Evolutionary conservation across 257 asterid genomes (phyloP), one percentile per base, ranked within the genome.

Genomic region (Nicotiana tomentosiformis): DNA sequence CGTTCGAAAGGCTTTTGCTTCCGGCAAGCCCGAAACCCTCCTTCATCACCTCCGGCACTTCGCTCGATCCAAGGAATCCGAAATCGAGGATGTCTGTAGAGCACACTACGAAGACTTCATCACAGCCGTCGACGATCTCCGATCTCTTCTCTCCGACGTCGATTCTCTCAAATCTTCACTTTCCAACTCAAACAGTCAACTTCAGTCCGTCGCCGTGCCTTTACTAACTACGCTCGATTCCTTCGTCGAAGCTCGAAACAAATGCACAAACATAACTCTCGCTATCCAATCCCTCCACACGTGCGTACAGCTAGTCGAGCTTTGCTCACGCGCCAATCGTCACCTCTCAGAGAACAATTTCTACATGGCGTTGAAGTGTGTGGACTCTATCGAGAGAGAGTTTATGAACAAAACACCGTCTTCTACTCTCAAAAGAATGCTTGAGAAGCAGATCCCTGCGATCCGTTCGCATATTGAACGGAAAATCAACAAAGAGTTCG

Each of bases 71-170:
- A 96, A 96, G 85, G 98, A 96, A 66, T 86, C 94, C 7, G 99
- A 96, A 92, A 96, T 96, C 91, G 98, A 96, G 87, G 98, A 93
- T 17, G 97, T 96, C 0, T 96, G 99, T 83, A 93, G 97, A 82
- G 94, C 94, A 70, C 99, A 96, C 94, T 96, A 96, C 83, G 95
- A 96, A 46, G 99, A 96, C 91, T 96, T 96, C 88, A 96, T 96
- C 89, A 89, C 88, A 78, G 98, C 99, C 70, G 99, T 96, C 5
- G 98, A 96, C 78, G 99, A 96, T 78, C 98, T 96, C 88, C 96
- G 97, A 85, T 93, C 98, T 23, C 98, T 96, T 23, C 89, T 96
- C 61, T 92, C 98, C 84, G 99, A 93, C 80, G 98, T 92, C 83
- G 99, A 96, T 86, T 93, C 97, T 16, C 93, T 96, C 81, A 96